These are phyloP conservation scores for Xylariaceae sp. DNA, from an alignment of 2,329 filamentous ascomycete genomes.

Conservation along the genomic window DNA sequence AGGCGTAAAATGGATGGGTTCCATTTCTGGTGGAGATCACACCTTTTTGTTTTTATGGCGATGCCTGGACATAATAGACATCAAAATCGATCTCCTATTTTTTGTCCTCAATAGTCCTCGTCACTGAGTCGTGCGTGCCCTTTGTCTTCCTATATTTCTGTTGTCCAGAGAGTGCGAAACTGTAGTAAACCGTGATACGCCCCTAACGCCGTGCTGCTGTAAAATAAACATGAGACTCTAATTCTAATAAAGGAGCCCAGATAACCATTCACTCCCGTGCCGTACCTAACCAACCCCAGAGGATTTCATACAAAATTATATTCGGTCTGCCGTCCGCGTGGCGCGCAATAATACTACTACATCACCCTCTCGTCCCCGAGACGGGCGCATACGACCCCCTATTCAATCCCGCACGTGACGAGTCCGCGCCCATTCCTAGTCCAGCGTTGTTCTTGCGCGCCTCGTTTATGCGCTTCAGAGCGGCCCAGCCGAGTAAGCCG, in stretches of 20 bases:
- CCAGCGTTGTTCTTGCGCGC: conserved; percentile 27
- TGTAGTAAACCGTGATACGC: background rate
- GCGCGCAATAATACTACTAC: background rate
- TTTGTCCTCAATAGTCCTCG: background rate
- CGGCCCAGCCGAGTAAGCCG: conserved; percentile 57
- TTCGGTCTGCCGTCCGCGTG: background rate
- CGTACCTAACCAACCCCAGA: background rate
- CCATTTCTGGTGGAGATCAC: background rate
- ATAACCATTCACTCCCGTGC: background rate
- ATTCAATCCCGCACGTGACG: conserved; percentile 2
- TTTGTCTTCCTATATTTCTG: background rate
- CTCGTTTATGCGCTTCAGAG: conserved; percentile 45
- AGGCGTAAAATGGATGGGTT: conserved; percentile 1
- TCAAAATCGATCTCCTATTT: background rate
- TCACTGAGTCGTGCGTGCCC: background rate
- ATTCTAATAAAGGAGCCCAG: background rate
- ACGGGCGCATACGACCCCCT: conserved; percentile 30
- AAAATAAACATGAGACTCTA: background rate
- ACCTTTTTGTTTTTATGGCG: background rate
- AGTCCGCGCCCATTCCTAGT: background rate
- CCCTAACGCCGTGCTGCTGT: background rate
- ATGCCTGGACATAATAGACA: background rate
- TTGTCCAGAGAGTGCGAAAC: background rate
- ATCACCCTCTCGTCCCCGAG: background rate
- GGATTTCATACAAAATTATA: background rate